Evolutionary conservation across 129 eudicot genomes (phyloP), one percentile per base, ranked within the genome.

Genomic region (Ambrosia trifida): DNA sequence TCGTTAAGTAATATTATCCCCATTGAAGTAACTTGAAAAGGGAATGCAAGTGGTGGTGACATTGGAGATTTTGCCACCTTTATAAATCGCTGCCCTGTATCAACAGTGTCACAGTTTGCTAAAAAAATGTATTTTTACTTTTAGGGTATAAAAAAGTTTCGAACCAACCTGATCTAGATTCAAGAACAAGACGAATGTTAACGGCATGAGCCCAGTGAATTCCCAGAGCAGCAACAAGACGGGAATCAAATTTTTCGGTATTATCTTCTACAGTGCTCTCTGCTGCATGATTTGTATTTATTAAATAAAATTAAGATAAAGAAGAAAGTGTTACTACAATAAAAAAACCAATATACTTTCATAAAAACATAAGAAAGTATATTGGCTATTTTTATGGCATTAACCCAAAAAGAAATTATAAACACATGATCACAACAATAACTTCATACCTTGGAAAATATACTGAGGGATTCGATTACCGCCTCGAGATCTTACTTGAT

Each of bases 121-220:
- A 60, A 10, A 65, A 8, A 18, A 24, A 4, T 57, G 9, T 24
- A 19, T 11, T 9, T 28, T 57, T 24, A 24, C 11, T 57, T 57
- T 57, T 28, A 28, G 7, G 2, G 36, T 57, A 4, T 57, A 57
- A 28, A 11, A 18, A 43, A 28, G 61, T 62, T 17, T 41, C 31
- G 33, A 64, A 80, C 83, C 36, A 51, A 91, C 96, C 97, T 84
- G 95, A 85, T 82, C 77, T 78, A 72, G 87, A 75, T 82, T 91
- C 97, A 57, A 91, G 92, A 75, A 91, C 89, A 44, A 91, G 96
- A 36, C 96, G 89, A 19, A 91, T 75, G 50, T 86, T 85, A 61
- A 91, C 97, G 64, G 92, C 95, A 91, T 91, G 97, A 44, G 95
- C 95, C 97, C 97, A 91, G 67, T 84, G 89, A 66, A 91, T 86